Evolutionary conservation across 2,329 filamentous ascomycete species (phyloP).

Genomic region (Ceratocystis smalleyi): DNA sequence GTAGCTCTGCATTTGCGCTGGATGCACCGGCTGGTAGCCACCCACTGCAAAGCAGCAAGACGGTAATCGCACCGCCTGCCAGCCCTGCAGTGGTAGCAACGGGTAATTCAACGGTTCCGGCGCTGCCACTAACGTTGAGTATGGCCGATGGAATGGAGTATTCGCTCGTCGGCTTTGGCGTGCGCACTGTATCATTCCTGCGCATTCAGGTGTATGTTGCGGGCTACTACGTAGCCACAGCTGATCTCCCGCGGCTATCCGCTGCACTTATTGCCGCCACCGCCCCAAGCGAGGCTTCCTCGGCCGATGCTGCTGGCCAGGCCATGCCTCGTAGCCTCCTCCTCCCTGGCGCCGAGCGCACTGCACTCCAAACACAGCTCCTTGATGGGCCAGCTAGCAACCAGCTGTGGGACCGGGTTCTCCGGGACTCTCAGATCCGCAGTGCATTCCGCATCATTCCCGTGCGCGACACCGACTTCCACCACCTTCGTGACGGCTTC

Average conservation of each 20-base stretch:
- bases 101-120: slow-evolving; percentile 62
- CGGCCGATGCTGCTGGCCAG: too few species aligned
- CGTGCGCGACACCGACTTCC: slow-evolving; percentile 86
- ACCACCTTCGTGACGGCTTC: slow-evolving; percentile 80
- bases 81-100: slow-evolving; percentile 32
- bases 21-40: slow-evolving; percentile 14
- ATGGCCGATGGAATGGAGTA: slow-evolving; percentile 52
- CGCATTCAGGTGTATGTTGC: slow-evolving; percentile 88
- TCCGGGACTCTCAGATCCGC: slow-evolving; percentile 52
- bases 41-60: slow-evolving; percentile 10
- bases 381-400: slow-evolving; percentile 55
- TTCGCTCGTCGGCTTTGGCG: slow-evolving; percentile 72
- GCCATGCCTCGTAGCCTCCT: slow-evolving; percentile 26
- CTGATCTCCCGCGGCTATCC: slow-evolving; percentile 70
- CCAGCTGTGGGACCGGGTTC: slow-evolving; percentile 56
- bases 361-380: slow-evolving; percentile 51
- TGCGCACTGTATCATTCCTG: slow-evolving; percentile 79
- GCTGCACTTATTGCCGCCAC: slow-evolving; percentile 58
- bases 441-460: slow-evolving; percentile 73
- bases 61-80: slow-evolving; percentile 4
- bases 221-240: slow-evolving; percentile 75
- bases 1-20: background rate
- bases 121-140: slow-evolving; percentile 58
- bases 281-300: slow-evolving; percentile 45
- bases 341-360: slow-evolving; percentile 59